A percentile compares a stretch with the other conserved stretches of the same genome.
Evolutionary conservation across 495 filamentous ascomycete genomes (phyloP).

Genomic region (Articulospora tetracladia): DNA sequence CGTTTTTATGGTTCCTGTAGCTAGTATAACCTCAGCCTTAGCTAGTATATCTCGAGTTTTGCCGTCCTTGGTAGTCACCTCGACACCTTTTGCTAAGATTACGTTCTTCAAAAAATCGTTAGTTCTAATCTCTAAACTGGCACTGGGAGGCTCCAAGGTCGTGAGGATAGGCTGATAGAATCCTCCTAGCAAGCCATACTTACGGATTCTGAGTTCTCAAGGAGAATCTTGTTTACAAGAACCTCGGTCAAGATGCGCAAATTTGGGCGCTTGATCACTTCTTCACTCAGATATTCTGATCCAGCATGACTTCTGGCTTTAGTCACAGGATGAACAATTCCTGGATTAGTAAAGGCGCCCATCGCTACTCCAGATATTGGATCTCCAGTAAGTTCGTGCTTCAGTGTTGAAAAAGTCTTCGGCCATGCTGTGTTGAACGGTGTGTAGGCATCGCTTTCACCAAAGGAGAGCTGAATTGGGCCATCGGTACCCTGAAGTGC

Average conservation of each 20-base stretch:
- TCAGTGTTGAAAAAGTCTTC: conserved; percentile 23
- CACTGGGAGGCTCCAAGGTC: background rate
- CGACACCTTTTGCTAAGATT: background rate
- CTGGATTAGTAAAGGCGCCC: conserved; percentile 43
- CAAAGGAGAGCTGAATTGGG: conserved; percentile 38
- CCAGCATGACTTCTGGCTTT: conserved; percentile 35
- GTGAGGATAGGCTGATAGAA: background rate
- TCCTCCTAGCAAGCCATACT: conserved; percentile 22
- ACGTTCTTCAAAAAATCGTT: background rate
- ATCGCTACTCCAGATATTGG: conserved; percentile 36
- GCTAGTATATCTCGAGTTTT: conserved; percentile 25
- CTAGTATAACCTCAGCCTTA: conserved; percentile 9
- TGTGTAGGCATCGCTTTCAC: conserved; percentile 36
- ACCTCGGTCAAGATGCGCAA: background rate
- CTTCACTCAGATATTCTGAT: conserved; percentile 30
- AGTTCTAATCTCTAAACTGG: background rate
- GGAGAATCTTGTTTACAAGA: conserved; percentile 32
- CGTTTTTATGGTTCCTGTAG: conserved; percentile 4
- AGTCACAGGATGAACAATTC: conserved; percentile 36
- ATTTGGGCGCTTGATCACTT: conserved; percentile 11
- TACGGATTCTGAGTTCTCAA: conserved; percentile 31
- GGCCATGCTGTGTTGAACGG: conserved; percentile 31
- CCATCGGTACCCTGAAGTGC: conserved; percentile 29
- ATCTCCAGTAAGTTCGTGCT: conserved; percentile 25
- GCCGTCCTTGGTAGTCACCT: background rate